These are phyloP conservation scores for Fimicolochytrium jonesii DNA, from an alignment of 192 early-diverging fungal genomes.

Conservation along the genomic window DNA sequence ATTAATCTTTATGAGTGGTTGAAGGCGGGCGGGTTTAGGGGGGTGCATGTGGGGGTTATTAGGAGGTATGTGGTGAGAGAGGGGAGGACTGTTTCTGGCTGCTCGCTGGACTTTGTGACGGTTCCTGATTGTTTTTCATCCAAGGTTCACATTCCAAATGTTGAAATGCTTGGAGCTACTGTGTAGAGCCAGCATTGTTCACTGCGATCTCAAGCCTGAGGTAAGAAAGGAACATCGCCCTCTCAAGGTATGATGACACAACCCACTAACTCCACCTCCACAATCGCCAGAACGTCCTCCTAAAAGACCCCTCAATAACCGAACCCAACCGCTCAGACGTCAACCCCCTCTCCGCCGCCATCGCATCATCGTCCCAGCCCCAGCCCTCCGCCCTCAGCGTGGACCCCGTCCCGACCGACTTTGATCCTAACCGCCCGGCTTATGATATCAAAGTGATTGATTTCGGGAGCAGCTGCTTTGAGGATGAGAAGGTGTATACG, in stretches of 20 bases:
- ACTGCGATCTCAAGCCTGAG: slow-evolving; percentile 97
- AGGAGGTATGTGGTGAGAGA: slow-evolving; percentile 40
- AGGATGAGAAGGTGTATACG: slow-evolving; percentile 91
- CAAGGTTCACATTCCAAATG: slow-evolving; percentile 73
- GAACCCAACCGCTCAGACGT: slow-evolving; percentile 33
- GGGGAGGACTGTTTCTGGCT: too few species aligned
- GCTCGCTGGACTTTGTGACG: background rate
- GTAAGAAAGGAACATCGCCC: slow-evolving; percentile 45
- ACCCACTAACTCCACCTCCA: too few species aligned
- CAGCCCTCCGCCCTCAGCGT: too few species aligned
- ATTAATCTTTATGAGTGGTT: slow-evolving; percentile 97
- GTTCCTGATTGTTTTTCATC: background rate
- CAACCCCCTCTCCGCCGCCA: too few species aligned
- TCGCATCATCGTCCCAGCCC: too few species aligned
- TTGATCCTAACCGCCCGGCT: slow-evolving; percentile 22
- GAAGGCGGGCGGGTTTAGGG: slow-evolving; percentile 86
- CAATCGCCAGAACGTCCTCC: slow-evolving; percentile 67
- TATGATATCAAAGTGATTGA: slow-evolving; percentile 95
- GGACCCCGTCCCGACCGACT: slow-evolving; percentile 38
- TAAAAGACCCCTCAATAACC: slow-evolving; percentile 57
- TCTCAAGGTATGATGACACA: too few species aligned
- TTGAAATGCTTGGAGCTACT: slow-evolving; percentile 77
- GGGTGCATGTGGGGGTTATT: slow-evolving; percentile 74
- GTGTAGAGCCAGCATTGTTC: slow-evolving; percentile 72
- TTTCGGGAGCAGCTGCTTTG: slow-evolving; percentile 92